phyloP scores from a whole-genome alignment of 805 yeast genomes.

The Ogataea glucozyma region DNA sequence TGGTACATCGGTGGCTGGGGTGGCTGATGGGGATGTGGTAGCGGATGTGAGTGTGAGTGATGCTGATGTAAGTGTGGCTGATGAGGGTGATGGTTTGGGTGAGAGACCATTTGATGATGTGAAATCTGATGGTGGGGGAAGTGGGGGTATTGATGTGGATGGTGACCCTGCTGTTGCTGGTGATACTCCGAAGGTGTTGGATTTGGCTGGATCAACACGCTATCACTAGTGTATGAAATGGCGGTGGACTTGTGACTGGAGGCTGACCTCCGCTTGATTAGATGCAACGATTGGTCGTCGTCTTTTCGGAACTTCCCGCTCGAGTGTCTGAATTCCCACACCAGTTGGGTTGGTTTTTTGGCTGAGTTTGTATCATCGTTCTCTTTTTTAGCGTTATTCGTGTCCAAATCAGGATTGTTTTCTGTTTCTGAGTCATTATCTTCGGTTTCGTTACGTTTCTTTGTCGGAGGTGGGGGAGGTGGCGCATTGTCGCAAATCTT shows the following conservation, averaged over 20 bases:
- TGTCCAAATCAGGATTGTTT: constrained; percentile 1
- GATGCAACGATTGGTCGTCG: constrained; percentile 45
- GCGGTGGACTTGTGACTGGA: constrained; percentile 29
- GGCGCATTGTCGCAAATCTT: constrained; percentile 54
- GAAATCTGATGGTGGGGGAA: constrained; percentile 19
- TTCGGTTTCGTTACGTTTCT: not conserved
- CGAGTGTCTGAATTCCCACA: constrained; percentile 60
- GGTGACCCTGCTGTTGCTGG: constrained; percentile 12
- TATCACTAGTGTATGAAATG: constrained; percentile 10
- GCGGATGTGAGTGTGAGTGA: constrained; percentile 5
- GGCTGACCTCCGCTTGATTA: constrained; percentile 50
- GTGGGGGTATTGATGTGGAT: constrained; percentile 16
- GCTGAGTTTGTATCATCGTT: not conserved
- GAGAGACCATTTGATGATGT: constrained; percentile 11
- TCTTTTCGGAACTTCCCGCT: constrained; percentile 51
- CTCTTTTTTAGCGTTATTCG: constrained; percentile 3
- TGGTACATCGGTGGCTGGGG: constrained; percentile 2
- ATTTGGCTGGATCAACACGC: constrained; percentile 1
- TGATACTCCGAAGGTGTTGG: not conserved
- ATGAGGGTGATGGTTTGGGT: constrained; percentile 1
- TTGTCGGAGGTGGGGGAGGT: constrained; percentile 15
- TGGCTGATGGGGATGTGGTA: constrained; percentile 11
- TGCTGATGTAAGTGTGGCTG: constrained; percentile 3
- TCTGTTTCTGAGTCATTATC: constrained; percentile 25
- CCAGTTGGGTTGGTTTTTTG: constrained; percentile 28